A percentile compares a stretch with the other conserved stretches of the same genome.
phyloP scores from a whole-genome alignment of 345 rosid genomes.

The Adansonia digitata region DNA sequence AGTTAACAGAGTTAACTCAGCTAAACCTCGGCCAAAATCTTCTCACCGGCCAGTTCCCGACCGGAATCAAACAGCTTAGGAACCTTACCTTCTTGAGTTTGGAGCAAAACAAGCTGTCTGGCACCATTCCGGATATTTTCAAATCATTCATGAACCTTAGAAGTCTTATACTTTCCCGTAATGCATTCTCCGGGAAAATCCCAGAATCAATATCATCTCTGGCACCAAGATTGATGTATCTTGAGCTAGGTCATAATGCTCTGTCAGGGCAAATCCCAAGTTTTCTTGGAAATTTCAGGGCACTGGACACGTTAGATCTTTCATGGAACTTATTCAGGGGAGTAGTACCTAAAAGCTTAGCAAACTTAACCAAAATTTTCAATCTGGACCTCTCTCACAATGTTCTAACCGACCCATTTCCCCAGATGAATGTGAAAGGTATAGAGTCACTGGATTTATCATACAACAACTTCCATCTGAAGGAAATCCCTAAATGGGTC shows the following conservation, averaged over 20 bases:
- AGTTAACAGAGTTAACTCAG: conserved; percentile 40
- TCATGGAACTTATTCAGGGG: conserved; percentile 48
- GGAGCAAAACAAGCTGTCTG: conserved; percentile 46
- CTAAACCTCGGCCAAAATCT: conserved; percentile 47
- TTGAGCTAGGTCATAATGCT: conserved; percentile 55
- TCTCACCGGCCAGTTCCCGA: conserved; percentile 51
- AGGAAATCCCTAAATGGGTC: conserved; percentile 67
- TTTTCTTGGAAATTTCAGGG: conserved; percentile 49
- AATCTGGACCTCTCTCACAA: conserved; percentile 68
- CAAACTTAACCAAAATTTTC: conserved; percentile 72
- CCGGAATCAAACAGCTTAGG: conserved; percentile 39
- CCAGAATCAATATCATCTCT: conserved; percentile 49
- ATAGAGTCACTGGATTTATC: conserved; percentile 76
- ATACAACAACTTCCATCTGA: conserved; percentile 49
- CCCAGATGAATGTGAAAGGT: conserved; percentile 60
- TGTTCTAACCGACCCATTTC: conserved; percentile 60
- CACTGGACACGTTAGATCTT: conserved; percentile 62
- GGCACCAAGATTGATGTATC: conserved; percentile 38
- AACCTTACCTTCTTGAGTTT: conserved; percentile 29
- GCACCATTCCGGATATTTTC: conserved; percentile 53
- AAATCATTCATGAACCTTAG: conserved; percentile 40
- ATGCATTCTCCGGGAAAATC: conserved; percentile 50
- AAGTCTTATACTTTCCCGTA: conserved; percentile 37
- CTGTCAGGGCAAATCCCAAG: conserved; percentile 55
- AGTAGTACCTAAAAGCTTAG: conserved; percentile 49